A percentile compares a stretch with the other conserved stretches of the same genome.
phyloP scores from a whole-genome alignment of 805 yeast genomes.

The Cyberlindnera bimundalis region DNA sequence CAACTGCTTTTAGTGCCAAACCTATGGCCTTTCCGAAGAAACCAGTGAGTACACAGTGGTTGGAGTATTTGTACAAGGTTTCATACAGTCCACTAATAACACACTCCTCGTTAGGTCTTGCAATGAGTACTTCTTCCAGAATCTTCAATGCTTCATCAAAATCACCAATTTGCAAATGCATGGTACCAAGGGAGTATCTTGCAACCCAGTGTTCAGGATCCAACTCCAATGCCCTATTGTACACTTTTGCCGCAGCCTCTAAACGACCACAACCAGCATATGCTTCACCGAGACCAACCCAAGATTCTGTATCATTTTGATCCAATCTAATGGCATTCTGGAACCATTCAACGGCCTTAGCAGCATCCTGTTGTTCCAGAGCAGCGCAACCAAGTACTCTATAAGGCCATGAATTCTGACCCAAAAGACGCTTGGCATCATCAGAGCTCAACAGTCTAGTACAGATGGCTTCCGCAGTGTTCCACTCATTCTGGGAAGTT shows the following conservation, averaged over 20 bases:
- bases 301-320: constrained; percentile 67
- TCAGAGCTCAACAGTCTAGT: constrained; percentile 63
- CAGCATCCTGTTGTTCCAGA: constrained; percentile 66
- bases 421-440: constrained; percentile 47
- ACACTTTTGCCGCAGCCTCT: constrained; percentile 84
- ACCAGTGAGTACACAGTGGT: constrained; percentile 51
- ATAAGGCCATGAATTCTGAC: constrained; percentile 74
- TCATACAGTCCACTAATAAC: constrained; percentile 53
- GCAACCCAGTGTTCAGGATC: constrained; percentile 59
- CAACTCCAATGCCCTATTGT: constrained; percentile 56
- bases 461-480: constrained; percentile 71
- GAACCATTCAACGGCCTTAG: constrained; percentile 82
- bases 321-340: constrained; percentile 78
- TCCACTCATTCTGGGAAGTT: constrained; percentile 74
- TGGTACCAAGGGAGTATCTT: constrained; percentile 62
- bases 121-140: constrained; percentile 40
- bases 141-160: constrained; percentile 55
- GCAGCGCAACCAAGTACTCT: constrained; percentile 79
- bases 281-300: constrained; percentile 98
- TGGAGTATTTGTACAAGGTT: constrained; percentile 52
- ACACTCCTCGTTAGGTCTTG: constrained; percentile 46
- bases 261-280: constrained; percentile 80
- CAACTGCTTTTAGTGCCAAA: constrained; percentile 44
- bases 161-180: constrained; percentile 60
- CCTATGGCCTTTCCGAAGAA: constrained; percentile 63